Base-by-base conservation (phyloP, 257 asterid genomes). In the Gentiana macrophylla region DNA sequence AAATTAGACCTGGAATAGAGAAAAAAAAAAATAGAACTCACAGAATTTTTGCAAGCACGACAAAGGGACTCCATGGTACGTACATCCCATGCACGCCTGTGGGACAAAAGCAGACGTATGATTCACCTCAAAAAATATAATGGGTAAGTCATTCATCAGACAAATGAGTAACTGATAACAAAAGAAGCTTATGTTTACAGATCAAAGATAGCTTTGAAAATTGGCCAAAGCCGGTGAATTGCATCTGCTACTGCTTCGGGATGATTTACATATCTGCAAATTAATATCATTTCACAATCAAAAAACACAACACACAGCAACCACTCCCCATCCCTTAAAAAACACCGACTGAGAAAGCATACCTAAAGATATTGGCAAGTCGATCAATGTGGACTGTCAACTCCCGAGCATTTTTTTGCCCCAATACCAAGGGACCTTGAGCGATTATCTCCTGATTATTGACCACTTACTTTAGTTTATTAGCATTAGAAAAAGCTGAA, bases 191-290 rank as follows among this genome's bases (percentile, higher is more conserved):
- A 57, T 67, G 77, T 93, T 75, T 75, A 92, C 98, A 65, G 70
- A 72, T 92, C 97, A 74, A 92, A 92, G 70, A 92, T 84, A 65
- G 91, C 81, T 77, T 92, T 88, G 80, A 92, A 92, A 74, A 87
- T 73, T 55, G 98, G 94, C 98, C 98, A 92, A 63, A 92, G 86
- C 74, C 78, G 81, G 70, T 92, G 94, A 70, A 92, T 86, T 67
- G 97, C 87, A 78, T 88, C 97, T 59, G 98, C 94, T 68, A 92
- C 98, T 41, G 98, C 97, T 80, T 92, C 95, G 8, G 97, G 98
- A 64, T 92, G 95, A 76, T 81, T 83, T 45, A 83, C 97, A 64
- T 92, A 79, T 78, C 98, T 92, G 84, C 70, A 75, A 46, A 36
- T 41, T 52, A 52, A 38, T 61, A 73, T 35, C 49, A 57, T 61